These are phyloP conservation scores for Elaeis guineensis DNA, from an alignment of 176 grass and related monocot species.

Conservation along the genomic window DNA sequence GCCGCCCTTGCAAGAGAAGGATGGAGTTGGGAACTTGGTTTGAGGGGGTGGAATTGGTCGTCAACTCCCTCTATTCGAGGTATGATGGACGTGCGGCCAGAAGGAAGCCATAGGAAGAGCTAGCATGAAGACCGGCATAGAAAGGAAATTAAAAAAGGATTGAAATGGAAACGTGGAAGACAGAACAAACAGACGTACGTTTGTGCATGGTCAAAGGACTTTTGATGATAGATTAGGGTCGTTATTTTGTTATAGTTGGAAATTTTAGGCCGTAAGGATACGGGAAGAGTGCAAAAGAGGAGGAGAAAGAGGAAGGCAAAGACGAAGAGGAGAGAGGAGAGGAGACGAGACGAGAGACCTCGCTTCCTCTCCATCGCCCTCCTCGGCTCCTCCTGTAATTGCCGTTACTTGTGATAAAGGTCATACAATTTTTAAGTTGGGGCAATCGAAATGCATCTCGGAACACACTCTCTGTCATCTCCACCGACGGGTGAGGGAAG, in stretches of 20 bases:
- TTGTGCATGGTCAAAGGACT: too few relatives aligned
- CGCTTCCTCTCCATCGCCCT: constrained; percentile 5
- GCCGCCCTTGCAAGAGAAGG: too few relatives aligned
- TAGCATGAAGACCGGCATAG: background rate
- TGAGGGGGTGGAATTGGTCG: background rate
- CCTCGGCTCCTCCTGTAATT: background rate
- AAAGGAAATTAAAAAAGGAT: constrained; percentile 5
- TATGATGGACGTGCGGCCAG: constrained; percentile 4
- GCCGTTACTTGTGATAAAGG: background rate
- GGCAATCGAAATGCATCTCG: constrained; percentile 31
- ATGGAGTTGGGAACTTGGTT: too few relatives aligned
- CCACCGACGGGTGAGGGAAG: constrained; percentile 18
- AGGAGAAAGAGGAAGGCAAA: constrained; percentile 14
- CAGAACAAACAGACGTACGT: background rate
- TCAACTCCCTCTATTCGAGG: constrained; percentile 11
- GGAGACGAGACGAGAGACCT: constrained; percentile 36
- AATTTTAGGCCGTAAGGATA: background rate
- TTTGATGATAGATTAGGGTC: too few relatives aligned
- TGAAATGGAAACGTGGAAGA: background rate
- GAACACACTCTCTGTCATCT: constrained; percentile 24
- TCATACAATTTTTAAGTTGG: background rate
- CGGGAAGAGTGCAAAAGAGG: constrained; percentile 4
- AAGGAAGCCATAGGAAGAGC: constrained; percentile 25
- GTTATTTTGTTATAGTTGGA: too few relatives aligned
- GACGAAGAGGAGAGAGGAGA: constrained; percentile 31